Base-by-base conservation (phyloP, 495 filamentous ascomycete species). In the Apiosordaria backusii region DNA sequence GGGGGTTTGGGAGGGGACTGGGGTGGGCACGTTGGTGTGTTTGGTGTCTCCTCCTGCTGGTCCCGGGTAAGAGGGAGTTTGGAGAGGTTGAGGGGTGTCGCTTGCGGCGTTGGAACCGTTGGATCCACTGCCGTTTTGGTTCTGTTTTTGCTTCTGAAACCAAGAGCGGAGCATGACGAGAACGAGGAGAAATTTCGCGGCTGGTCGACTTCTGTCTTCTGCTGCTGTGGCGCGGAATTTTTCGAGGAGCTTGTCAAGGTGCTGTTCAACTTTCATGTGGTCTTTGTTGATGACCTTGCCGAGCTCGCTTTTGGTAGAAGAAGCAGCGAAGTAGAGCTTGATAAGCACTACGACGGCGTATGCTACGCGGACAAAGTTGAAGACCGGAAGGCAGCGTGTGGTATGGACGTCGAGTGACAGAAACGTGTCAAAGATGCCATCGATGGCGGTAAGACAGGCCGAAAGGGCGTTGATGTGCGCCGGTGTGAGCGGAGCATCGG, bases 291-390 rank as follows among this genome's bases (percentile, higher is more conserved):
- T 89, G 22, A 96, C 84, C 71, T 87, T 89, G 4, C 90, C 90
- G 1, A 97, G 79, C 69, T 90, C 88, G 23, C 86, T 86, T 55
- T 86, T 78, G 0, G 90, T 83, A 13, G 86, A 82, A 15, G 84
- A 87, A 10, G 91, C 88, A 3, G 91, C 87, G 60, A 92, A 90
- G 75, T 92, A 92, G 66, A 97, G 85, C 71, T 96, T 97, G 74
- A 97, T 92, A 19, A 97, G 77, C 19, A 92, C 86, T n/a, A 97
- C 87, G 22, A 90, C 84, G 4, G 92, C 90, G 64, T 79, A 96
- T 27, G 90, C 86, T 50, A 91, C 86, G 16, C 92, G 89, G 53
- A 93, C 90, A 68, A 91, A 87, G 58, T 85, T 86, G 67, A 91
- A 86, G 3, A 95, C 88, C 9, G 94, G 92, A 15, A 97, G 73